Evolutionary conservation across 2,329 filamentous ascomycete genomes (phyloP), one percentile per base, ranked within the genome.

Genomic region (Ophiostoma ips): DNA sequence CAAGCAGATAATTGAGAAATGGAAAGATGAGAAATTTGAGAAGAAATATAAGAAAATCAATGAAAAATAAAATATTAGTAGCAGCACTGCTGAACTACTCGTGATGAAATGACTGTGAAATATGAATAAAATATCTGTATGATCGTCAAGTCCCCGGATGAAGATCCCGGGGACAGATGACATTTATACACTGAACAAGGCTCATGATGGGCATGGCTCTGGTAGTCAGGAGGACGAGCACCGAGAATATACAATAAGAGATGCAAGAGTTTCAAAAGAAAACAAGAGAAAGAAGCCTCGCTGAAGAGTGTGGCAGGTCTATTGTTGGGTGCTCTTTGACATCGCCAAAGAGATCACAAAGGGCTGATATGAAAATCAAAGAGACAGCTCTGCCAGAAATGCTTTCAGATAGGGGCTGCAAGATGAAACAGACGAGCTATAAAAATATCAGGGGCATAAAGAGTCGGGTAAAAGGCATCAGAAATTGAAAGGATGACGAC

Each of bases 81-180:
- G 48, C 51, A 55, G 53, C 52, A 53, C 53, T 45, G 51, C 51
- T 53, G 53, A 38, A 48, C 46, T 50, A 54, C 50, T 36, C 21
- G 16, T 30, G 40, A 30, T 43, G 15, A 43, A 30, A 12, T n/a
- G n/a, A n/a, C n/a, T n/a, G n/a, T n/a, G 11, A 13, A n/a, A 16
- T 30, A 15, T 8, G 5, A 8, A 12, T 6, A 10, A 16, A 34
- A 40, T 15, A 19, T 28, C 24, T 51, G 48, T 48, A 47, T 40
- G n/a, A 21, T 7, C 10, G 12, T 31, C 5, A 33, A 33, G n/a
- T n/a, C n/a, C n/a, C n/a, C n/a, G n/a, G n/a, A n/a, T n/a, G n/a
- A n/a, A n/a, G n/a, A n/a, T n/a, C n/a, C n/a, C n/a, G n/a, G 38
- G 21, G 33, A 37, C 18, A 28, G 0, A 21, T 5, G 33, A 24